phyloP scores from a whole-genome alignment of 1,139 yeast species.

The Geotrichum australiense region DNA sequence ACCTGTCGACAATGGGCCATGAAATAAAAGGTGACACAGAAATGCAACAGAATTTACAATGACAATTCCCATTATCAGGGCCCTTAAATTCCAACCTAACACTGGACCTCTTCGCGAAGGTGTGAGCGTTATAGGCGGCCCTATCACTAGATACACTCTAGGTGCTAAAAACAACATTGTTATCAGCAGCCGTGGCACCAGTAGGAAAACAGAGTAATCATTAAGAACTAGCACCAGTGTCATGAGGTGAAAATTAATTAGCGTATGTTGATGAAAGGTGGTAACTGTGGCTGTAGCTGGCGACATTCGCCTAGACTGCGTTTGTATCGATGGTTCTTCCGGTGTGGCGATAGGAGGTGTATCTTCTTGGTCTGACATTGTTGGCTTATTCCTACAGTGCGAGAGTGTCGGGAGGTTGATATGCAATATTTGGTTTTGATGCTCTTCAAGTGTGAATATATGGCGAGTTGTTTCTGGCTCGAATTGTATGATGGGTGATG shows the following conservation, averaged over 20 bases:
- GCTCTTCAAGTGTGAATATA: too few relatives aligned
- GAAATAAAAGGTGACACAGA: neutral
- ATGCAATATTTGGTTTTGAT: too few relatives aligned
- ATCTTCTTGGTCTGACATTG: too few relatives aligned
- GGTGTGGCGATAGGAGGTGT: too few relatives aligned
- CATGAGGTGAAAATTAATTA: neutral
- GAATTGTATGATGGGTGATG: too few relatives aligned
- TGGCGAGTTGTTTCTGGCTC: too few relatives aligned
- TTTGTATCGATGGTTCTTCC: too few relatives aligned
- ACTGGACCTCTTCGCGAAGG: neutral
- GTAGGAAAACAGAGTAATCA: neutral
- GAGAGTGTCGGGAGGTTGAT: too few relatives aligned
- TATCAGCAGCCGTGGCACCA: neutral
- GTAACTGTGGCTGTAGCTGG: too few relatives aligned
- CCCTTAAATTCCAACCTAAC: neutral
- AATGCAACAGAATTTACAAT: neutral
- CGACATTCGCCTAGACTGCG: too few relatives aligned
- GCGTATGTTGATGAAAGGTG: neutral
- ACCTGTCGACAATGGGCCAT: neutral
- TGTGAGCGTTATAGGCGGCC: neutral
- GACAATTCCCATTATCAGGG: neutral
- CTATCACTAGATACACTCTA: slow-evolving; percentile 1
- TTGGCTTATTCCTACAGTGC: too few relatives aligned
- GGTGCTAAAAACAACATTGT: slow-evolving; percentile 2
- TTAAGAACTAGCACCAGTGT: slow-evolving; percentile 2